These are phyloP conservation scores for Thuja plicata DNA, from an alignment of 83 land plant species.

Conservation along the genomic window DNA sequence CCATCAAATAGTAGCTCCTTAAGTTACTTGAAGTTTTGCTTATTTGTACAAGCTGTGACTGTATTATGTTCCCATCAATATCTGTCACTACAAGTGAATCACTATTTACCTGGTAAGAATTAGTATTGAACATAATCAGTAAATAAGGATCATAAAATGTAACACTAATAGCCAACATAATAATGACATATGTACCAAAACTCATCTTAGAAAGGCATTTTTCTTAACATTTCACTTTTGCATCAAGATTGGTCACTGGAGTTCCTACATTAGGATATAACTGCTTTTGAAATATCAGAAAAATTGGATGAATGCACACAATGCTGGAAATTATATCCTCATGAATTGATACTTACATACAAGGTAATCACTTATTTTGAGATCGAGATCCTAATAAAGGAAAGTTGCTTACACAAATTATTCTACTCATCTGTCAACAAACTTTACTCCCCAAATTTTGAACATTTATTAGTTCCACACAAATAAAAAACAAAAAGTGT, in stretches of 20 bases:
- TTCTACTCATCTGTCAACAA: background rate
- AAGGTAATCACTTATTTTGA: background rate
- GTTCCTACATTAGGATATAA: background rate
- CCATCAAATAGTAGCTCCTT: constrained; percentile 48
- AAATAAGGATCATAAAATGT: background rate
- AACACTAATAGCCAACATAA: background rate
- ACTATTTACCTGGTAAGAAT: constrained; percentile 52
- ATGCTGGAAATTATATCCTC: background rate
- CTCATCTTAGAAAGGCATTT: background rate
- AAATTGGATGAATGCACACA: background rate
- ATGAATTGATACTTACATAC: background rate
- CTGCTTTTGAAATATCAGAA: background rate
- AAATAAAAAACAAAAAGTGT: background rate
- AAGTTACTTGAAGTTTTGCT: constrained; percentile 19
- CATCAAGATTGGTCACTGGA: background rate
- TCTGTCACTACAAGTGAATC: constrained; percentile 56
- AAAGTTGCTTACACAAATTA: background rate
- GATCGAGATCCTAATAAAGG: background rate
- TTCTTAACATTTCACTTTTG: background rate
- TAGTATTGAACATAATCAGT: background rate
- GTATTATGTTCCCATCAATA: constrained; percentile 62
- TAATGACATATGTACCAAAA: background rate
- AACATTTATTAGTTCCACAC: background rate
- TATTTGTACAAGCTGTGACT: constrained; percentile 73
- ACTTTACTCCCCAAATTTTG: background rate